A percentile compares a stretch with the other conserved stretches of the same genome.
Evolutionary conservation across 148 eudicot species (phyloP).

Genomic region (Camellia japonica): DNA sequence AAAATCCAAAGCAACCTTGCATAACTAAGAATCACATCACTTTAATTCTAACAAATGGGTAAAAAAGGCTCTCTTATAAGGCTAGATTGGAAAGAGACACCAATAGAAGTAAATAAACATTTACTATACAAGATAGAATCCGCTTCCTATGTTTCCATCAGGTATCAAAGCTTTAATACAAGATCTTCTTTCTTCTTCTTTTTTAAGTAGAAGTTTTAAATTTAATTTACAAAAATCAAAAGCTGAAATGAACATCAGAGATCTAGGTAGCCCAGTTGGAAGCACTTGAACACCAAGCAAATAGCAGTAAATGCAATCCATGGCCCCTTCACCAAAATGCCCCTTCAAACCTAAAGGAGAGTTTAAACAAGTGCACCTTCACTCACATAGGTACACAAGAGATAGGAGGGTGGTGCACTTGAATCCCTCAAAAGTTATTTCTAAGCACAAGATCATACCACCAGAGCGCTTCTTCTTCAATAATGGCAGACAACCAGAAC

Average conservation of each 20-base stretch:
- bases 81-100: too few relatives aligned
- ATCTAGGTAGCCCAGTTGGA: background rate
- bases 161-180: background rate
- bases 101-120: background rate
- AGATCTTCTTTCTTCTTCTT: too few relatives aligned
- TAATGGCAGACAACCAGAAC: constrained; percentile 67
- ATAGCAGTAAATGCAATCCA: constrained; percentile 6
- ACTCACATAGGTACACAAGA: constrained; percentile 9
- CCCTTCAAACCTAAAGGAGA: background rate
- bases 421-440: constrained; percentile 6
- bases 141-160: background rate
- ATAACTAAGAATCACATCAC: constrained; percentile 10
- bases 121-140: constrained; percentile 2
- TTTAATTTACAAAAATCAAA: background rate
- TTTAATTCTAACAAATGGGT: background rate
- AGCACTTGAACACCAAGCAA: constrained; percentile 1
- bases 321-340: background rate
- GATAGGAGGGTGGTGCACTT: background rate
- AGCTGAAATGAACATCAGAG: constrained; percentile 4
- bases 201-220: too few relatives aligned
- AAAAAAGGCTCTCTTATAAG: too few relatives aligned
- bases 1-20: constrained; percentile 22
- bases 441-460: constrained; percentile 46
- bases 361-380: background rate
- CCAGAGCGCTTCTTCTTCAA: constrained; percentile 78